These are phyloP conservation scores for Xerocomus cyaneibrunnescens DNA, from an alignment of 1,284 basidiomycete genomes.

Conservation along the genomic window DNA sequence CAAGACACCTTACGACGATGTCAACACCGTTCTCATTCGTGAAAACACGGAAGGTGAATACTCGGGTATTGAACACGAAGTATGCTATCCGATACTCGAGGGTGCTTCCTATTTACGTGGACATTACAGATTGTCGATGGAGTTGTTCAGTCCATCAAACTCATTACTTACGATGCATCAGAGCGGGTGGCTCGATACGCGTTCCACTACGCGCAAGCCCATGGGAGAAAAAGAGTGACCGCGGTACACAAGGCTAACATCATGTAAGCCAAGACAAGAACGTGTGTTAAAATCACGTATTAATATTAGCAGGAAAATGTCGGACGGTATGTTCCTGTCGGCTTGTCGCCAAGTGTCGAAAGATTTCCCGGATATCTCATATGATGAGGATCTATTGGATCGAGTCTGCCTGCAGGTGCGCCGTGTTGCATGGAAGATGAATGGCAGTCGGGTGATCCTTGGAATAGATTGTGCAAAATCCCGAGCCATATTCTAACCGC, in stretches of 20 bases:
- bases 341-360: slow-evolving; percentile 97
- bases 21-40: slow-evolving; percentile 97
- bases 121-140: slow-evolving; percentile 81
- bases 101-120: slow-evolving; percentile 14
- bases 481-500: slow-evolving; percentile 90
- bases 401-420: slow-evolving; percentile 90
- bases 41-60: slow-evolving; percentile 99
- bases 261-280: slow-evolving; percentile 60
- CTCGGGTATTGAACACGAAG: slow-evolving; percentile 98
- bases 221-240: slow-evolving; percentile 90
- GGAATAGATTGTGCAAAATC: slow-evolving; percentile 86
- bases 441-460: slow-evolving; percentile 3
- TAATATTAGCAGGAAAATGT: slow-evolving; percentile 82
- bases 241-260: slow-evolving; percentile 99
- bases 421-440: background rate
- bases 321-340: slow-evolving; percentile 99
- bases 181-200: slow-evolving; percentile 99
- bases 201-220: slow-evolving; percentile 93
- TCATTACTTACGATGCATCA: slow-evolving; percentile 99
- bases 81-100: slow-evolving; percentile 31
- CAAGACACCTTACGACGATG: slow-evolving; percentile 98
- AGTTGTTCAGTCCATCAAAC: slow-evolving; percentile 99
- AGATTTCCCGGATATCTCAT: slow-evolving; percentile 91
- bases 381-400: slow-evolving; percentile 98
- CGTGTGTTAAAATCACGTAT: slow-evolving; percentile 3